Percentiles rank a stretch among this genome's conserved stretches.
These are phyloP conservation scores for Ophiostoma pallidulum DNA, from an alignment of 2,329 filamentous ascomycete genomes.

Conservation along the genomic window DNA sequence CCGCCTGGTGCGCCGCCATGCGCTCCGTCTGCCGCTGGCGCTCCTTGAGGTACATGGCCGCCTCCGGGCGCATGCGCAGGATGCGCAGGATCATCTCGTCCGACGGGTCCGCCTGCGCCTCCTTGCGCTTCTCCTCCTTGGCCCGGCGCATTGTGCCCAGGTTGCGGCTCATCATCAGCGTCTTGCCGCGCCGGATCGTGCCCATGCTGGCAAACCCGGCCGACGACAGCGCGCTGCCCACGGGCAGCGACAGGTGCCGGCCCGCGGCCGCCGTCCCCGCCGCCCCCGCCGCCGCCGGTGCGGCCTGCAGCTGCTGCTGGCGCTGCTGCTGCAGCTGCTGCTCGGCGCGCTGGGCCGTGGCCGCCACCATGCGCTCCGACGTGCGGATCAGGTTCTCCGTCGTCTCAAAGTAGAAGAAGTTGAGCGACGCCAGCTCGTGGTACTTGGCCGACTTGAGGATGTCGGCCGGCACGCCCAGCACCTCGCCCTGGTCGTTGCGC, in stretches of 20 bases:
- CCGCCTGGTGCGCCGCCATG: constrained; percentile 78
- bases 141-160: constrained; percentile 92
- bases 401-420: constrained; percentile 97
- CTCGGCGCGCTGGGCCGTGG: constrained; percentile 66
- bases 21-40: constrained; percentile 89
- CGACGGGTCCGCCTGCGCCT: constrained; percentile 90
- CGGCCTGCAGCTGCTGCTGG: constrained; percentile 42
- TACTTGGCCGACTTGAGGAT: constrained; percentile 96
- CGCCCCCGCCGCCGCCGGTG: constrained; percentile 19
- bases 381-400: constrained; percentile 87
- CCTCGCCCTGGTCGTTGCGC: constrained; percentile 70
- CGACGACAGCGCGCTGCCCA: constrained; percentile 49
- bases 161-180: constrained; percentile 90
- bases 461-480: constrained; percentile 79
- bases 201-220: constrained; percentile 55
- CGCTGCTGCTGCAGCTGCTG: constrained; percentile 56
- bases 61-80: constrained; percentile 87
- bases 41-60: constrained; percentile 77
- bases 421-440: constrained; percentile 89
- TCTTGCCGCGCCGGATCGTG: constrained; percentile 58
- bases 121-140: constrained; percentile 91
- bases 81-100: constrained; percentile 98
- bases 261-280: constrained; percentile 46
- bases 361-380: constrained; percentile 91
- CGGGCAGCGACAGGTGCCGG: constrained; percentile 32